phyloP scores from a whole-genome alignment of 106 monocot genomes.

The Apostasia shenzhenica region DNA sequence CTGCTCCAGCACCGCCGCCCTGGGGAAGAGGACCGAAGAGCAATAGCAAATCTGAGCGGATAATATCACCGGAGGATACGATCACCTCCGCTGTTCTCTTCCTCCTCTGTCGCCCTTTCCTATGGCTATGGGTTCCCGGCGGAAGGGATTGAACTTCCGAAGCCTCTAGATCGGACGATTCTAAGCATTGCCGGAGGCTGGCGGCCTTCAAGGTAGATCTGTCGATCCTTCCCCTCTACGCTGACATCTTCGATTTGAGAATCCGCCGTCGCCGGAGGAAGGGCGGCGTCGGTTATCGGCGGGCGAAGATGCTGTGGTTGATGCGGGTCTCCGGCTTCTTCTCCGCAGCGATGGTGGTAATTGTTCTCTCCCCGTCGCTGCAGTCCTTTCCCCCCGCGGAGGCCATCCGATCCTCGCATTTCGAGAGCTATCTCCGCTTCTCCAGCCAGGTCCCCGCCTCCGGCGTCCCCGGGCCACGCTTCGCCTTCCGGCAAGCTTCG shows the following conservation, averaged over 20 bases:
- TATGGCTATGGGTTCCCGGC: too few relatives aligned
- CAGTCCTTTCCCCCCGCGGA: slow-evolving; percentile 93
- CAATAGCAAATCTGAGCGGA: too few relatives aligned
- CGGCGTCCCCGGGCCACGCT: slow-evolving; percentile 6
- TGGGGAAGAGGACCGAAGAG: too few relatives aligned
- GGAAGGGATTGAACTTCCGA: too few relatives aligned
- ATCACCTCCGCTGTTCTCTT: too few relatives aligned
- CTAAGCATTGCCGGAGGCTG: too few relatives aligned
- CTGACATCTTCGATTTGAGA: not conserved
- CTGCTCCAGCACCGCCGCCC: too few relatives aligned
- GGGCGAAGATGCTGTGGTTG: slow-evolving; percentile 57
- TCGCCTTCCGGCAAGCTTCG: slow-evolving; percentile 43
- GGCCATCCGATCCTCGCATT: slow-evolving; percentile 81
- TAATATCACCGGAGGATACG: too few relatives aligned
- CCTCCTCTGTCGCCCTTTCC: too few relatives aligned
- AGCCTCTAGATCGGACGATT: too few relatives aligned
- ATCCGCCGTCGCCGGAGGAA: not conserved
- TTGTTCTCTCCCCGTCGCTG: slow-evolving; percentile 79
- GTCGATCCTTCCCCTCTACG: too few relatives aligned
- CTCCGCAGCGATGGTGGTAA: slow-evolving; percentile 47
- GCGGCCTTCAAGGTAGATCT: too few relatives aligned
- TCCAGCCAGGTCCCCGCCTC: slow-evolving; percentile 17
- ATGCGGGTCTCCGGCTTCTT: slow-evolving; percentile 67
- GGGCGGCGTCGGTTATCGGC: not conserved
- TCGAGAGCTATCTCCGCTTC: slow-evolving; percentile 42